Evolutionary conservation across 805 yeast genomes (phyloP).

Genomic region (Teunomyces cretensis): DNA sequence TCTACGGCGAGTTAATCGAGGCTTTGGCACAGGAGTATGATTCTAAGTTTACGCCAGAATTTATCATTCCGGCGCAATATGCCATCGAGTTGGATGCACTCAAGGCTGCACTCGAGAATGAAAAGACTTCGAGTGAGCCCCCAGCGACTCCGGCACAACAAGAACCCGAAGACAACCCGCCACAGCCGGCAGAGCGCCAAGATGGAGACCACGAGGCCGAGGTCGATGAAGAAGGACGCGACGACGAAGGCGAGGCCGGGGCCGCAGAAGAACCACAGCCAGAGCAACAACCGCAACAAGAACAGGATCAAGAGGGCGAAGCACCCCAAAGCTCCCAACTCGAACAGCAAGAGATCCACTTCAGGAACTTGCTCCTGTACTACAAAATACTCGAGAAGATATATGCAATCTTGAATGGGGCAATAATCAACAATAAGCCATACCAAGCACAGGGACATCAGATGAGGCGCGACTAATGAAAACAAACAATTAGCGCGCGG

Average conservation of each 20-base stretch:
- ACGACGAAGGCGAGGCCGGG: neutral
- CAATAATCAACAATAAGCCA: conserved; percentile 8
- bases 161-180: too few relatives aligned
- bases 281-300: too few relatives aligned
- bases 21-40: conserved; percentile 10
- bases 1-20: conserved; percentile 8
- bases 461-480: neutral
- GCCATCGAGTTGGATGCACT: neutral
- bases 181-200: too few relatives aligned
- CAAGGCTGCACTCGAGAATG: neutral
- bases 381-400: conserved; percentile 6
- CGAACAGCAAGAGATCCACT: conserved; percentile 5
- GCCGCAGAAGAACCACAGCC: too few relatives aligned
- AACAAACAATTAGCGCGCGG: neutral
- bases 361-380: conserved; percentile 8
- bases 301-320: neutral
- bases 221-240: neutral
- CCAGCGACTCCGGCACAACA: too few relatives aligned
- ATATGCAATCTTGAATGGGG: conserved; percentile 7
- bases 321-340: neutral
- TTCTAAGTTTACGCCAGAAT: conserved; percentile 5
- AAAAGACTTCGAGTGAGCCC: neutral
- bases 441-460: neutral
- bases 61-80: conserved; percentile 5
- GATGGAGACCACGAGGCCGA: too few relatives aligned